Evolutionary conservation across 2,329 filamentous ascomycete species (phyloP).

Genomic region (Pseudocercospora macadamiae): DNA sequence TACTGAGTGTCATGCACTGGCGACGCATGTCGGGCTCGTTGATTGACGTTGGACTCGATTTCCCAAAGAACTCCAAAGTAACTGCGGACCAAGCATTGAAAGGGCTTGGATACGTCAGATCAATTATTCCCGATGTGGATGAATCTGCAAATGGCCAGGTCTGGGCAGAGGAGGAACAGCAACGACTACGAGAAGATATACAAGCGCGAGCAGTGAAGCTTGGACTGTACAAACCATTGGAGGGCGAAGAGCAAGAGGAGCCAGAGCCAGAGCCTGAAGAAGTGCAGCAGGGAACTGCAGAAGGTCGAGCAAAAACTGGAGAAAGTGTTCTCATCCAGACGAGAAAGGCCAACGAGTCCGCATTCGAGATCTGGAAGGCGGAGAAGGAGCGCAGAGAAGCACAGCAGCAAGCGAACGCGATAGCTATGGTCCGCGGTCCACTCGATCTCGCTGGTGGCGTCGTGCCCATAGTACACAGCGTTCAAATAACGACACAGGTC

Average conservation of each 20-base stretch:
- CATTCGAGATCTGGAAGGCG: conserved; percentile 32
- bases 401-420: conserved; percentile 27
- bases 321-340: conserved; percentile 34
- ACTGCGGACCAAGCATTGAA: conserved; percentile 33
- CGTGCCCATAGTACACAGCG: conserved; percentile 26
- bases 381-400: conserved; percentile 25
- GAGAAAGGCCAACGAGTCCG: conserved; percentile 35
- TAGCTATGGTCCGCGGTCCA: conserved; percentile 32
- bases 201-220: conserved; percentile 37
- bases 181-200: conserved; percentile 34
- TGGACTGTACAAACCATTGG: conserved; percentile 38
- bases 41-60: conserved; percentile 40
- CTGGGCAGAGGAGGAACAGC: conserved; percentile 41
- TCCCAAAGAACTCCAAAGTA: conserved; percentile 33
- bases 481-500: conserved; percentile 10
- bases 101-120: conserved; percentile 39
- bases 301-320: conserved; percentile 33
- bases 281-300: conserved; percentile 30
- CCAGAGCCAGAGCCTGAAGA: conserved; percentile 18
- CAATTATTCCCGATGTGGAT: conserved; percentile 37
- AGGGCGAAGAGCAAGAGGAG: conserved; percentile 17
- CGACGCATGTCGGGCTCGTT: conserved; percentile 41
- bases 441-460: conserved; percentile 37
- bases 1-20: conserved; percentile 42
- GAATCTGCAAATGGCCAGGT: conserved; percentile 37